A percentile compares a stretch with the other conserved stretches of the same genome.
These are phyloP conservation scores for Aphanomyces astaci DNA, from an alignment of 352 stramenopile species.

Conservation along the genomic window DNA sequence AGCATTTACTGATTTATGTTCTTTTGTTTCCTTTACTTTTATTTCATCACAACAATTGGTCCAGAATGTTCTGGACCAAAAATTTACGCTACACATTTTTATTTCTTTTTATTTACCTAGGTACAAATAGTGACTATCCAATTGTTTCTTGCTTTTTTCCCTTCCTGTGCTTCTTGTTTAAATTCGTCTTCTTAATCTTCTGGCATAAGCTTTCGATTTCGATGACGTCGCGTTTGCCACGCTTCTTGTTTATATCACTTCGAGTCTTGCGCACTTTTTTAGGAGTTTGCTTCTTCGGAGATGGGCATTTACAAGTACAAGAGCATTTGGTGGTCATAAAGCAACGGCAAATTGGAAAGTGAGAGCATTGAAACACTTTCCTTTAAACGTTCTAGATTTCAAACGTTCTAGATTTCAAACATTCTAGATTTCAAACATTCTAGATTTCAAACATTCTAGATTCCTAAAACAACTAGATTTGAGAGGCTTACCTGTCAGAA, in stretches of 20 bases:
- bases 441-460: too few relatives aligned
- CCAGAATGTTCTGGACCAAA: background rate
- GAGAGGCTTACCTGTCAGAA: too few relatives aligned
- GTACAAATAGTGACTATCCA: background rate
- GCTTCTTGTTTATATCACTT: background rate
- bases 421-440: too few relatives aligned
- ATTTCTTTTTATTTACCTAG: background rate
- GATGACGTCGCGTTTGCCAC: background rate
- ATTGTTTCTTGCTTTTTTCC: background rate
- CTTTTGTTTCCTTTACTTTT: slow-evolving; percentile 4
- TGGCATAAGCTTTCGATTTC: background rate
- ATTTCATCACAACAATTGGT: too few relatives aligned
- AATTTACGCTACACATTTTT: background rate
- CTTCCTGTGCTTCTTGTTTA: background rate
- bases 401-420: too few relatives aligned
- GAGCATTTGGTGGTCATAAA: background rate
- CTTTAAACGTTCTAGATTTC: background rate
- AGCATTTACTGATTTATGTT: slow-evolving; percentile 10
- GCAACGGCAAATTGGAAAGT: background rate
- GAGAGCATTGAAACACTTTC: background rate
- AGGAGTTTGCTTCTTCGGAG: background rate
- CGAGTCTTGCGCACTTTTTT: background rate
- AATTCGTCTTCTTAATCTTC: background rate
- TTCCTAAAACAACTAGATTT: background rate
- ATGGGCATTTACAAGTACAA: background rate